Evolutionary conservation across 108 stramenopile species (phyloP).

Genomic region (Epipyxis sp.): DNA sequence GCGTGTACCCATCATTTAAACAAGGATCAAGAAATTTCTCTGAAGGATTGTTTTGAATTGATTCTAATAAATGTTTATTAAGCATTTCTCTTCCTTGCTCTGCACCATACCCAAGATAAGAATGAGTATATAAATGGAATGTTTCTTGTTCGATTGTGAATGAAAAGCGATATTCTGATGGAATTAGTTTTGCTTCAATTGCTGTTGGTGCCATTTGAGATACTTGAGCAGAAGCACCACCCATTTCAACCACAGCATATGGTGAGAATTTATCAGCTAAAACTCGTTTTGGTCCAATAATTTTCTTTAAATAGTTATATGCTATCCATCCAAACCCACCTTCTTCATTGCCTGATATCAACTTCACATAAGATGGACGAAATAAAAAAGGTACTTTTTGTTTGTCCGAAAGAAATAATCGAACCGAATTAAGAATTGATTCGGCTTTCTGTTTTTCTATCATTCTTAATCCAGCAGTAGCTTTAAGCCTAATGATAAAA

Average conservation of each 20-base stretch:
- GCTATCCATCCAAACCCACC: conserved; percentile 49
- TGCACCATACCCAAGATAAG: conserved; percentile 41
- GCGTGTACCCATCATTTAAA: conserved; percentile 11
- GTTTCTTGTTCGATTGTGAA: background rate
- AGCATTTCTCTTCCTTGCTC: conserved; percentile 15
- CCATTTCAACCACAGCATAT: conserved; percentile 41
- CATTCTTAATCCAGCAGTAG: conserved; percentile 46
- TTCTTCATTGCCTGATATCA: conserved; percentile 40
- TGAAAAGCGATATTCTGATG: background rate
- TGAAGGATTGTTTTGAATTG: background rate
- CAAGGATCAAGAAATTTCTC: background rate
- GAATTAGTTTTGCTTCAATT: background rate
- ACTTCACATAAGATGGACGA: background rate
- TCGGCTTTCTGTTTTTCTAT: background rate
- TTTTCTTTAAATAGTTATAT: conserved; percentile 33
- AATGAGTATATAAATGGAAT: conserved; percentile 42
- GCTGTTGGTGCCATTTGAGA: conserved; percentile 5
- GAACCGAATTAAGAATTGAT: conserved; percentile 13
- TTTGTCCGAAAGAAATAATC: background rate
- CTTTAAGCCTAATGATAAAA: too few species aligned
- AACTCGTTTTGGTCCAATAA: conserved; percentile 7
- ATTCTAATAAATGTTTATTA: background rate
- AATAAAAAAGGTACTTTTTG: conserved; percentile 8
- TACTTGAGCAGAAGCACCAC: conserved; percentile 44
- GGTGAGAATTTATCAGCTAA: background rate